Base-by-base conservation (phyloP, 176 grass and related monocot genomes). In the Oryza brachyantha region DNA sequence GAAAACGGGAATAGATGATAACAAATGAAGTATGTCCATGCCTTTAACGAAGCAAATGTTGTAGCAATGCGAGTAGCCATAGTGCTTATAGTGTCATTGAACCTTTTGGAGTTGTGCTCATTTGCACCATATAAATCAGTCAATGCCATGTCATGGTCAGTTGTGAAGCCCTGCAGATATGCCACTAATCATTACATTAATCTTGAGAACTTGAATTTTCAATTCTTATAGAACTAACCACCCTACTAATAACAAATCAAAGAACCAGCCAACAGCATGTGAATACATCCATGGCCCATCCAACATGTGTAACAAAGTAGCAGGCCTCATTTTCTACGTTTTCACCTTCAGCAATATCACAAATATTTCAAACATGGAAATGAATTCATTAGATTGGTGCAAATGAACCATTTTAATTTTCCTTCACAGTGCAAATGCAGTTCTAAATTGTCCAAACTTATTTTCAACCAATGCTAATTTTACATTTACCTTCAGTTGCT, bases 41-140 rank as follows among this genome's bases (percentile, higher is more conserved):
- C 96, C 88, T 88, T 98, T 57, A 94, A 86, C n/a, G 96, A 98
- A 84, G 92, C 92, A 88, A 98, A 88, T 78, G 78, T 73, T 66
- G 92, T 94, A n/a, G 90, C 90, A 71, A 98, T 85, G 61, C 92
- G 96, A 87, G 74, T 78, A 76, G 92, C 96, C 85, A 94, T 98
- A 2, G 64, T 88, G 69, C 41, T 91, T 86, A 98, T 72, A 83
- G 76, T 87, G 29, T 92, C 85, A 3, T 94, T 94, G 61, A 84
- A 94, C 61, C 70, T 86, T 42, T 91, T 82, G 9, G 92, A 86
- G 80, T 89, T 88, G 75, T 87, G 41, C 3, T 79, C 81, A 32
- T 32, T 32, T 50, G 83, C 81, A 63, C 87, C 77, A 73, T 83
- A 98, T 77, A 98, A 81, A 32, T 98, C 96, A 57, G 52, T 87